Evolutionary conservation across 352 stramenopile species (phyloP), one percentile per base, ranked within the genome.

Genomic region (Phytophthora hibernalis): DNA sequence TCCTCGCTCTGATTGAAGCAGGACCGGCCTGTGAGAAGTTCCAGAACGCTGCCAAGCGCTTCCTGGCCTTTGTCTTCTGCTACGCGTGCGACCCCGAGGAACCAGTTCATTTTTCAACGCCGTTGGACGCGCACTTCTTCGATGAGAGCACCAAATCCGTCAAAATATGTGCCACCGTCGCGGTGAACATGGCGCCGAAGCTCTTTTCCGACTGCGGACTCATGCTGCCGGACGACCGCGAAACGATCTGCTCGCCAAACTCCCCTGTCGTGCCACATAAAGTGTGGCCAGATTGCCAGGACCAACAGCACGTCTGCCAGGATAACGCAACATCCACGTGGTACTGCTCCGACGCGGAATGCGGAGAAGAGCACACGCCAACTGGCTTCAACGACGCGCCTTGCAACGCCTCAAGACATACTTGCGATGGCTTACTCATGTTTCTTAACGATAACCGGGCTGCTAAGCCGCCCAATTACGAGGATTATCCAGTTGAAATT

Each of bases 391-490:
- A 80, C 18, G 71, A 90, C 54, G 72, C 65, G 16, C 84, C 82
- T 16, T 95, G 86, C 59, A 86, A 89, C 26, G 30, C 60, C 1
- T 72, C 75, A 3, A 58, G 78, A 20, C 63, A 77, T 53, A 95
- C 84, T 1, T 95, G 86, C 58, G 66, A 70, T 44, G 82, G 81
- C 48, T 68, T 70, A 33, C 68, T 92, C 49, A 82, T 82, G 76
- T 85, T 93, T 57, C 69, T 95, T 16, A 92, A 95, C 70, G 84
- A 95, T 52, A 91, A 92, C 47, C 77, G 83, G 0, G 83, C 77
- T 0, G 86, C 82, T 6, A 94, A 94, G 59, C 86, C 86, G n/a
- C 79, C 80, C 9, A 83, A 87, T 57, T 92, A 82, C 60, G 81
- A 94, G 61, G 60, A 79, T 12, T 87, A 83, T 44, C 61, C 84